Base-by-base conservation (phyloP, 805 yeast genomes). In the Scheffersomyces coipomensis region DNA sequence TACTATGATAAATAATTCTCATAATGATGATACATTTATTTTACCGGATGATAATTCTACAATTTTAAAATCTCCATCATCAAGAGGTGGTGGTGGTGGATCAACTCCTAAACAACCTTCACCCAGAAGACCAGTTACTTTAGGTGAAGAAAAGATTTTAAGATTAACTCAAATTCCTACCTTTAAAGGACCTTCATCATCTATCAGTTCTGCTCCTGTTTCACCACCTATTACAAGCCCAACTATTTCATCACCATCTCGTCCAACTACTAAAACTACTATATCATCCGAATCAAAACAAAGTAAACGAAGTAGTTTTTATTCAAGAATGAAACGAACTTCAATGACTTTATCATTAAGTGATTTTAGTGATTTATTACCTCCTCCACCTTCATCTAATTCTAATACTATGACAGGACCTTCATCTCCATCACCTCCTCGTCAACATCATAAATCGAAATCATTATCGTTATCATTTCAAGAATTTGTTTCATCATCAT, bases 81-180 rank as follows among this genome's bases (percentile, higher is more conserved):
- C 5, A 19, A 18, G n/a, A n/a, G n/a, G n/a, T n/a, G n/a, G n/a
- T n/a, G n/a, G n/a, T n/a, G n/a, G n/a, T n/a, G n/a, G n/a, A n/a
- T n/a, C 24, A 4, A 17, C 34, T 18, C 34, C 21, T 18, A 31
- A n/a, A 31, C 34, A 24, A 5, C 23, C 5, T 9, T 17, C 35
- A 21, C 35, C 18, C 7, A 5, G 35, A 21, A 7, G 27, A 24
- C 27, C 27, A 24, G 11, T 12, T 5, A 24, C 27, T 9, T 7
- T n/a, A 5, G 48, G 51, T n/a, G 62, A 57, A 39, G 51, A 51
- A 41, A 53, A 45, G 37, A 43, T 57, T 8, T 47, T 58, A 41
- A 47, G 43, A 24, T 42, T 47, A 36, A 58, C 64, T 11, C 47
- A 41, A 36, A 58, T 58, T n/a, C 64, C 64, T 11, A 45, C 47